Percentiles rank a stretch among this genome's conserved stretches.
Evolutionary conservation across 352 stramenopile genomes (phyloP).

Genomic region (Phytophthora sansomeana): DNA sequence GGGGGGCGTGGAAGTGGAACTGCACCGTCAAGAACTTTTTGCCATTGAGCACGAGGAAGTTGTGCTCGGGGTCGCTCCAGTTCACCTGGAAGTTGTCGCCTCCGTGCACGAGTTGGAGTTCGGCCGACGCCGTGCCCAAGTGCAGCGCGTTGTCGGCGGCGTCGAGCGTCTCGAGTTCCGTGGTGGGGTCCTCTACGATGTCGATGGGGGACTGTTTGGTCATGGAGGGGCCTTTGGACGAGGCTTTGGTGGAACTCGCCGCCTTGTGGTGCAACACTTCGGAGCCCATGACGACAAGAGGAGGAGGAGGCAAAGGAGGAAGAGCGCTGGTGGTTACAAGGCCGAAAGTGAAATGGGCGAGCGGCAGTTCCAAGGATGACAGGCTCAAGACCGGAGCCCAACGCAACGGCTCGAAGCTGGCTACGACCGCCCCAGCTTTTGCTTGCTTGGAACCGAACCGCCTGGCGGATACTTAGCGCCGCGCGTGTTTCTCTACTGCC

Average conservation of each 20-base stretch:
- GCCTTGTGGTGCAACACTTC: slow-evolving; percentile 25
- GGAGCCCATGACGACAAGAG: slow-evolving; percentile 17
- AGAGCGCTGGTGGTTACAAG: not conserved
- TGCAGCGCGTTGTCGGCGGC: slow-evolving; percentile 27
- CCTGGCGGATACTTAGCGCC: slow-evolving; percentile 7
- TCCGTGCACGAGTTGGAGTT: slow-evolving; percentile 45
- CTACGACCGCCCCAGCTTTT: slow-evolving; percentile 6
- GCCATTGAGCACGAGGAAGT: slow-evolving; percentile 53
- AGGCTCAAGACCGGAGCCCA: too few species aligned
- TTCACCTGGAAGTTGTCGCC: slow-evolving; percentile 64
- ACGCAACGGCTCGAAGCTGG: too few species aligned
- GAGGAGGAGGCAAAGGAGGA: not conserved
- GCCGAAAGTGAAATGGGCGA: slow-evolving; percentile 29
- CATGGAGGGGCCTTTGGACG: slow-evolving; percentile 12
- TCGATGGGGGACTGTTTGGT: slow-evolving; percentile 64
- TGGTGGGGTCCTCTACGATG: slow-evolving; percentile 42
- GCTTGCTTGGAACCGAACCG: not conserved
- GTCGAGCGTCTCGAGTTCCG: slow-evolving; percentile 30
- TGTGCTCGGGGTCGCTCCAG: slow-evolving; percentile 51
- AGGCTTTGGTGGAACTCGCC: not conserved
- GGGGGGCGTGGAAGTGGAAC: slow-evolving; percentile 74
- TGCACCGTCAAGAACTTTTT: slow-evolving; percentile 67
- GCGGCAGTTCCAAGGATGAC: too few species aligned
- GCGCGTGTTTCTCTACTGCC: slow-evolving; percentile 16
- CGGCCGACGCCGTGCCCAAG: slow-evolving; percentile 36